Evolutionary conservation across 2,329 filamentous ascomycete species (phyloP), one percentile per base, ranked within the genome.

Genomic region (Cyphellophora europaea): DNA sequence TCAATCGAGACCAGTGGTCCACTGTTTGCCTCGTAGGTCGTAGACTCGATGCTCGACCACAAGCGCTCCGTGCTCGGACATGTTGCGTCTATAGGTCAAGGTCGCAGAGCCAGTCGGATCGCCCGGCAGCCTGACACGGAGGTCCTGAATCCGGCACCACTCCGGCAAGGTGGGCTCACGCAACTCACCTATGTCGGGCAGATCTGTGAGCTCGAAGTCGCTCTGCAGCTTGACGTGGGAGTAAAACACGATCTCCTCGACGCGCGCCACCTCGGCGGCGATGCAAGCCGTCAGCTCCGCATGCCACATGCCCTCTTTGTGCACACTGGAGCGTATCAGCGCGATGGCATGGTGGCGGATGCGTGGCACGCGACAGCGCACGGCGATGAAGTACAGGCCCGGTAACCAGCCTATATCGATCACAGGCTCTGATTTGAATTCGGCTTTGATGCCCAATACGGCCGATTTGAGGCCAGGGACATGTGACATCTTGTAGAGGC

Each of bases 321-420:
- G 45, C 4, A 42, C 39, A 8, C 32, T 35, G 5, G 34, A 18
- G n/a, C 39, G 27, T 2, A 53, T 28, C 17, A 51, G 12, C 12
- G 34, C 30, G 28, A 51, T 43, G 3, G 54, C 52, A 17, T 52
- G 46, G 3, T 43, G 37, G 10, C 56, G 44, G 34, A 58, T 41
- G n/a, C 41, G 45, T n/a, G 45, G 52, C 14, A 49, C 36, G 2
- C 56, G 55, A 36, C 56, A 59, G 30, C 57, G 55, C 1, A 54
- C 33, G 6, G 53, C 49, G 0, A 49, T 49, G 32, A 53, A 58
- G 29, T 55, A 59, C 6, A 60, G 30, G 3, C 54, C 53, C 1
- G 50, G 46, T 37, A 53, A 45, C 27, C 40, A 56, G n/a, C 56
- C 57, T 11, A 52, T 46, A 21, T 60, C 57, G 8, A 28, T 25